phyloP scores from a whole-genome alignment of 129 eudicot species.

The Calendula officinalis region DNA sequence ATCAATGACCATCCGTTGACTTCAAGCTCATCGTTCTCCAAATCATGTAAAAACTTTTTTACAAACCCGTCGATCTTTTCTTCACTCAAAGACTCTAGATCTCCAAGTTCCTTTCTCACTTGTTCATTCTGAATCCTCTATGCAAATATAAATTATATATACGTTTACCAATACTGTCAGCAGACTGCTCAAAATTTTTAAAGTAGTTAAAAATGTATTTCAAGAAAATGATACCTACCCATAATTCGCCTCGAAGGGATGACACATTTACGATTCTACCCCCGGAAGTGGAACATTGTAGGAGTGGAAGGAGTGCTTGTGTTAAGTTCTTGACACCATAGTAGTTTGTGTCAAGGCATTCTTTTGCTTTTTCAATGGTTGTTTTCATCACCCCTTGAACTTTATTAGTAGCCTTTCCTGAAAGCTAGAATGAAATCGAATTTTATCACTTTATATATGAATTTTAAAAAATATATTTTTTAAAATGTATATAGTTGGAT shows the following conservation, averaged over 20 bases:
- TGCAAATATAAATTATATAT: conserved; percentile 7
- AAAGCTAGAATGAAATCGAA: conserved; percentile 37
- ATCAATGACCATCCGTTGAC: conserved; percentile 80
- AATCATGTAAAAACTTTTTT: conserved; percentile 56
- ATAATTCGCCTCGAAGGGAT: conserved; percentile 60
- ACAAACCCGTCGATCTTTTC: conserved; percentile 61
- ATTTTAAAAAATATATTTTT: not conserved
- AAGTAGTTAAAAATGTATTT: not conserved
- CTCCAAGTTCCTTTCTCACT: conserved; percentile 57
- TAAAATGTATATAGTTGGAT: no score
- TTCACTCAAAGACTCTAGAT: conserved; percentile 58
- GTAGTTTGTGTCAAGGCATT: conserved; percentile 71
- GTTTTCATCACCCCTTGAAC: conserved; percentile 66
- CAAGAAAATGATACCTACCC: conserved; percentile 37
- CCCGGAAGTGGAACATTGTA: conserved; percentile 55
- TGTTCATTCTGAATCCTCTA: conserved; percentile 75
- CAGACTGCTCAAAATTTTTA: not conserved
- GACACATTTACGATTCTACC: conserved; percentile 78
- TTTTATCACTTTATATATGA: conserved; percentile 7
- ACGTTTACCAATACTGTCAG: not conserved
- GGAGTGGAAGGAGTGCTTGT: conserved; percentile 75
- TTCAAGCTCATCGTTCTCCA: conserved; percentile 49
- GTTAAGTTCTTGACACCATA: conserved; percentile 73
- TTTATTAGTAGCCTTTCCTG: conserved; percentile 56
- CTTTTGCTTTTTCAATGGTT: conserved; percentile 54